These are phyloP conservation scores for Volutella citrinella DNA, from an alignment of 2,329 filamentous ascomycete species.

Conservation along the genomic window DNA sequence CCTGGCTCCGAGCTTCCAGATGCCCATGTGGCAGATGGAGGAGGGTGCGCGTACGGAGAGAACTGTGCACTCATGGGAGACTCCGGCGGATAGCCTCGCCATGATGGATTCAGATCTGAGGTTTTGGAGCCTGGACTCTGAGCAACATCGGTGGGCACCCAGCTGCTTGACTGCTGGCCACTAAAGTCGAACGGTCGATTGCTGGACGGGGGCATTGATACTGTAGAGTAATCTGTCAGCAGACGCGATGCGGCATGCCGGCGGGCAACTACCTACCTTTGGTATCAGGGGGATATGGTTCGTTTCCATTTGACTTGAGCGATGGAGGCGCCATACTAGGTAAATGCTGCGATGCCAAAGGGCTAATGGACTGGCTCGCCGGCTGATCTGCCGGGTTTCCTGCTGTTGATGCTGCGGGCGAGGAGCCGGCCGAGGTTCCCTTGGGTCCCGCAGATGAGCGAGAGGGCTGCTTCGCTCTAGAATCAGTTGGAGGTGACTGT, in stretches of 20 bases:
- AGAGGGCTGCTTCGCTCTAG: conserved; percentile 40
- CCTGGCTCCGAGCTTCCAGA: conserved; percentile 34
- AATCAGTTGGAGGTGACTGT: conserved; percentile 57
- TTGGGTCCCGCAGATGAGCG: conserved; percentile 38
- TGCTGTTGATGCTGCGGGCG: conserved; percentile 43
- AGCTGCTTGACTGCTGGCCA: conserved; percentile 37
- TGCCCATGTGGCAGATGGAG: conserved; percentile 41
- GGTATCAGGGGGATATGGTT: conserved; percentile 36
- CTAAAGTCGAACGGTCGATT: conserved; percentile 29
- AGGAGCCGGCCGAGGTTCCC: conserved; percentile 45
- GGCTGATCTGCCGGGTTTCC: conserved; percentile 41
- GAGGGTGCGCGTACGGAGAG: conserved; percentile 46
- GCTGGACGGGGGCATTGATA: conserved; percentile 9
- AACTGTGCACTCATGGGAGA: conserved; percentile 49
- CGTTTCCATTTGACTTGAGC: conserved; percentile 36
- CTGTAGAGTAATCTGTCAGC: too few relatives aligned
- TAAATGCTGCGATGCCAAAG: conserved; percentile 42
- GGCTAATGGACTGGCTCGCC: conserved; percentile 38
- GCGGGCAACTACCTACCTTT: conserved; percentile 49
- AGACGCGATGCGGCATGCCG: too few relatives aligned
- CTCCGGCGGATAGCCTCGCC: conserved; percentile 49
- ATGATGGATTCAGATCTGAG: conserved; percentile 41
- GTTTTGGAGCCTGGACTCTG: conserved; percentile 39
- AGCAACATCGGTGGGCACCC: conserved; percentile 43
- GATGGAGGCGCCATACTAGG: conserved; percentile 44